Base-by-base conservation (phyloP, 495 filamentous ascomycete genomes). In the Talaromyces thailandensis region DNA sequence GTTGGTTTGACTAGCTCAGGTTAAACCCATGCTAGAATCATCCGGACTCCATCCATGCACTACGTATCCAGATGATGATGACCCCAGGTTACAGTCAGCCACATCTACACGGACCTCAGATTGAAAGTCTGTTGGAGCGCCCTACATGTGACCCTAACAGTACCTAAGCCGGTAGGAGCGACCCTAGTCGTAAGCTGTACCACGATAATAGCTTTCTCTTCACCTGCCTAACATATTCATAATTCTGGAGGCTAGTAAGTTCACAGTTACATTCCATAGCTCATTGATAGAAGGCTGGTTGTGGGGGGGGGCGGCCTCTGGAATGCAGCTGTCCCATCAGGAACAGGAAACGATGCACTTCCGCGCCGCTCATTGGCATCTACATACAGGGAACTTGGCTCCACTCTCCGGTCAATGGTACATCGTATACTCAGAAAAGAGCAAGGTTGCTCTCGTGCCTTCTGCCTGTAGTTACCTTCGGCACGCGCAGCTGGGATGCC, bases 201-300 rank as follows among this genome's bases (percentile, higher is more conserved):
- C 12, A 18, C 31, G 56, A 35, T 4, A 32, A 28, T 58, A 23
- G 12, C 26, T 58, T 23, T 9, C n/a, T 23, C 35, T 24, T 23
- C n/a, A 48, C 18, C 18, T 55, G n/a, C 23, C 26, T 21, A 4
- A 24, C 14, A 8, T 23, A 14, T 7, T 11, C 23, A 28, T 55
- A 55, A 55, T 55, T 16, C 26, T 28, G 26, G 51, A 55, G 18
- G 51, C n/a, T 55, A 55, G 51, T 23, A 29, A 55, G n/a, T 26
- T 55, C 16, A 25, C 26, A 9, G 32, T 60, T 60, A 60, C 58
- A 60, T 60, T 60, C 58, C 58, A 60, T 25, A 60, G 58, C 23
- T 43, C 23, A 14, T 43, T 37, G 37, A 45, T 45, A 48, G 25
- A 26, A 28, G 32, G 21, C 58, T 60, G 32, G 58, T 45, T 60